Evolutionary conservation across 257 asterid species (phyloP).

Genomic region (Sherardia arvensis): DNA sequence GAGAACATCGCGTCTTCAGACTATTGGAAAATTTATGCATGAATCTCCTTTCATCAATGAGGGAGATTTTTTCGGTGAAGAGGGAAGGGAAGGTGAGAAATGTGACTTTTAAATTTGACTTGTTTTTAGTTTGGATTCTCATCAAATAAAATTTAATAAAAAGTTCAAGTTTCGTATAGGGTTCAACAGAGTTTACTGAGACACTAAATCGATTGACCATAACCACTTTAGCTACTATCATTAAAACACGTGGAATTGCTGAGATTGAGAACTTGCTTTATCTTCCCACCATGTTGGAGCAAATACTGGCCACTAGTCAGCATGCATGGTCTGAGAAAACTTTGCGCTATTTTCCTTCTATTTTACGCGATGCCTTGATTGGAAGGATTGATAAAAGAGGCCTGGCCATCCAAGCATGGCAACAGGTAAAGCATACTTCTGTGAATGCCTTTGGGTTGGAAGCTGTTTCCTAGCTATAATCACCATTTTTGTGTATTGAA

Average conservation of each 20-base stretch:
- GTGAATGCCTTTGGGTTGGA: neutral
- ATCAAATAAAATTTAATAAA: conserved; percentile 1
- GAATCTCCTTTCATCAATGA: conserved; percentile 84
- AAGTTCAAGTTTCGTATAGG: conserved; percentile 44
- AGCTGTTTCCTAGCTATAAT: neutral
- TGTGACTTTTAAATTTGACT: neutral
- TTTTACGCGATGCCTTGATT: conserved; percentile 74
- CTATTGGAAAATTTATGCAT: conserved; percentile 90
- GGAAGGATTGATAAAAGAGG: conserved; percentile 82
- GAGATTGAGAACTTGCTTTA: conserved; percentile 84
- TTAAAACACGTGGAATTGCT: conserved; percentile 91
- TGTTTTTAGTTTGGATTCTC: neutral
- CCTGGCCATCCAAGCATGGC: conserved; percentile 89
- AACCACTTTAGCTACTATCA: conserved; percentile 77
- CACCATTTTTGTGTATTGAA: neutral
- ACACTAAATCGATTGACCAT: conserved; percentile 80
- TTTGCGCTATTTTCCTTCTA: conserved; percentile 76
- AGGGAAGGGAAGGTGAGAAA: conserved; percentile 85
- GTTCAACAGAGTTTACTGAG: conserved; percentile 96
- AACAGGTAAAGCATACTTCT: conserved; percentile 41
- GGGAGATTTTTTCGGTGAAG: conserved; percentile 83
- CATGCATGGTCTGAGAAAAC: conserved; percentile 99
- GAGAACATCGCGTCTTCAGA: conserved; percentile 93
- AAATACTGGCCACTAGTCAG: conserved; percentile 82
- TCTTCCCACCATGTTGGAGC: conserved; percentile 94